phyloP scores from a whole-genome alignment of 768 basidiomycete species.

The Phanerochaete sordida region DNA sequence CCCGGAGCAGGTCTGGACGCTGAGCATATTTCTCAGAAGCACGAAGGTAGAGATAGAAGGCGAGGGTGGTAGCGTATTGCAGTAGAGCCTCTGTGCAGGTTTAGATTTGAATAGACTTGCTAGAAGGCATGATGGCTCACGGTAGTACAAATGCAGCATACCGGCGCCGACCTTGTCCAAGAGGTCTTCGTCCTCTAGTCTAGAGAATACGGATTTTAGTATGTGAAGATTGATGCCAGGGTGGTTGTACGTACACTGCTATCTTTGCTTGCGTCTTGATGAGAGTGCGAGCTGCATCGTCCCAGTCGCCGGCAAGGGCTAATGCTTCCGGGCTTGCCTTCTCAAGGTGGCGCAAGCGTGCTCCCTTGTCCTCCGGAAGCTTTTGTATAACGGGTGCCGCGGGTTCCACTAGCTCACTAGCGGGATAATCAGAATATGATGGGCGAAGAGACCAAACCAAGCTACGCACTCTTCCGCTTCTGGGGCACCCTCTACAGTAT shows the following conservation, averaged over 20 bases:
- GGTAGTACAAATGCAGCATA: constrained; percentile 84
- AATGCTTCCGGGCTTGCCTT: constrained; percentile 75
- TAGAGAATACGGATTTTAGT: constrained; percentile 24
- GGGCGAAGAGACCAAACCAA: background rate
- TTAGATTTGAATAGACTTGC: background rate
- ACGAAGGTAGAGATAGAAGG: constrained; percentile 90
- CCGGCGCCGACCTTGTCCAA: constrained; percentile 55
- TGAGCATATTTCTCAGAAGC: constrained; percentile 60
- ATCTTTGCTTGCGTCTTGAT: constrained; percentile 51
- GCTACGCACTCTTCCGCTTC: constrained; percentile 30
- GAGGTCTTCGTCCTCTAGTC: constrained; percentile 43
- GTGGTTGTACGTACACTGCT: constrained; percentile 40
- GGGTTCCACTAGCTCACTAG: constrained; percentile 38
- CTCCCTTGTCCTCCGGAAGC: constrained; percentile 53
- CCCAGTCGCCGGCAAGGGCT: constrained; percentile 82
- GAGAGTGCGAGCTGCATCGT: constrained; percentile 57
- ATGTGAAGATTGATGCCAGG: background rate
- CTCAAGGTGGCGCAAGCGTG: constrained; percentile 64
- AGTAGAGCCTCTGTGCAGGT: constrained; percentile 70
- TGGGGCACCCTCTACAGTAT: constrained; percentile 39
- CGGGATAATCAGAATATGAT: background rate
- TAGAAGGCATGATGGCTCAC: constrained; percentile 40
- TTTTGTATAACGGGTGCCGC: constrained; percentile 31
- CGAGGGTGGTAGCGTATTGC: constrained; percentile 86
- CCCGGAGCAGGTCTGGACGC: constrained; percentile 57